A percentile compares a stretch with the other conserved stretches of the same genome.
These are phyloP conservation scores for Torulaspora delbrueckii DNA, from an alignment of 805 yeast species.

Conservation along the genomic window DNA sequence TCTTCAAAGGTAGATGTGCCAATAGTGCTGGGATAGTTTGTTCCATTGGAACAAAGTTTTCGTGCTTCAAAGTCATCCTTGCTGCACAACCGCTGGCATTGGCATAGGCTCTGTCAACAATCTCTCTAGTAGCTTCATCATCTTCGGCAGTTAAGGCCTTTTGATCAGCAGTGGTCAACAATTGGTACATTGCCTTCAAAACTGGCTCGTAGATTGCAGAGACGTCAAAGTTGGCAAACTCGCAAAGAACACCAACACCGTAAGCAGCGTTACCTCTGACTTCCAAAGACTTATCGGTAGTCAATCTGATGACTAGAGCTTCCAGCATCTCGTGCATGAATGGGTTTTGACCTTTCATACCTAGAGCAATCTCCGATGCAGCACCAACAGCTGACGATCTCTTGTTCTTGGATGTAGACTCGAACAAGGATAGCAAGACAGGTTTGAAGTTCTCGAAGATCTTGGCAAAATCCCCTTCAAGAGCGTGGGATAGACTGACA, in stretches of 20 bases:
- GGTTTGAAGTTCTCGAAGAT: constrained; percentile 71
- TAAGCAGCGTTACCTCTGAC: constrained; percentile 94
- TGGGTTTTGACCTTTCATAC: constrained; percentile 62
- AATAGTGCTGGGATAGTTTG: constrained; percentile 72
- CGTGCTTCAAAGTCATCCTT: constrained; percentile 75
- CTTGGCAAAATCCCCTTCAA: constrained; percentile 71
- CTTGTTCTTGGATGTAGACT: constrained; percentile 62
- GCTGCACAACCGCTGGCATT: constrained; percentile 98
- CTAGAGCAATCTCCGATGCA: constrained; percentile 80
- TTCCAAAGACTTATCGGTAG: constrained; percentile 73
- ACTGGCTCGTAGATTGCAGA: constrained; percentile 62
- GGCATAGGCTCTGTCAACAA: constrained; percentile 77
- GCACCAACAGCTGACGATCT: constrained; percentile 85
- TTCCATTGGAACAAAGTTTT: constrained; percentile 66
- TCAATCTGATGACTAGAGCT: constrained; percentile 61
- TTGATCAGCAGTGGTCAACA: constrained; percentile 73
- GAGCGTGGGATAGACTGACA: constrained; percentile 67
- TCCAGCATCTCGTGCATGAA: constrained; percentile 65
- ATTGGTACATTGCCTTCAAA: constrained; percentile 60
- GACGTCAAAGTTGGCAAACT: constrained; percentile 48
- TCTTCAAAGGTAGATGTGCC: constrained; percentile 74
- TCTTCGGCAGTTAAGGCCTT: constrained; percentile 50
- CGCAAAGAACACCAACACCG: constrained; percentile 78
- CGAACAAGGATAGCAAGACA: constrained; percentile 51
- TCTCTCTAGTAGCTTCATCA: constrained; percentile 75